Evolutionary conservation across 352 stramenopile genomes (phyloP).

Genomic region (Blastocystis sp.): DNA sequence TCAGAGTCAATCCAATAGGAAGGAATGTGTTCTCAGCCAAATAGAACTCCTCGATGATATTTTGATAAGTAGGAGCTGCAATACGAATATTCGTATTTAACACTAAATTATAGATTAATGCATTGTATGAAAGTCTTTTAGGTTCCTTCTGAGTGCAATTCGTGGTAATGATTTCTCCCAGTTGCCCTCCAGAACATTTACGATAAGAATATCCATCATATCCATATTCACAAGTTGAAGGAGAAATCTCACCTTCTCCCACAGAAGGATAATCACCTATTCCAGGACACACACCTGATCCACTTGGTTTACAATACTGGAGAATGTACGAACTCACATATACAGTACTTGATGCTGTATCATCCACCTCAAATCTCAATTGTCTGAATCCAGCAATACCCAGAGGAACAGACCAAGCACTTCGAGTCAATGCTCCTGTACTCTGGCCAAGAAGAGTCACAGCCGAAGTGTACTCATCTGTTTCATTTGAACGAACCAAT

Average conservation of each 20-base stretch:
- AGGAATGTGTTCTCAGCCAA: background rate
- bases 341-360: background rate
- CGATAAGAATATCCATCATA: conserved; percentile 13
- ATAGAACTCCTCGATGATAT: background rate
- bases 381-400: conserved; percentile 28
- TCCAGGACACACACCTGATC: background rate
- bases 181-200: background rate
- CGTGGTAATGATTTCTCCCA: background rate
- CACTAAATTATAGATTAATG: too few species aligned
- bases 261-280: conserved; percentile 1
- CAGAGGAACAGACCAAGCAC: background rate
- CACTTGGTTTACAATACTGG: background rate
- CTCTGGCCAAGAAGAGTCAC: background rate
- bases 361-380: background rate
- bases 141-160: background rate
- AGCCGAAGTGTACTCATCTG: background rate
- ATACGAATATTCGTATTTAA: background rate
- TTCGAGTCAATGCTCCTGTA: background rate
- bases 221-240: background rate
- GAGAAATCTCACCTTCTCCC: conserved; percentile 4
- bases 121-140: background rate
- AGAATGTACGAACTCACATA: background rate
- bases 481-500: background rate
- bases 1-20: background rate
- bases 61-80: background rate